Percentiles rank a stretch among this genome's conserved stretches.
Evolutionary conservation across 1,284 basidiomycete species (phyloP).

Genomic region (Trichosporon inkin): DNA sequence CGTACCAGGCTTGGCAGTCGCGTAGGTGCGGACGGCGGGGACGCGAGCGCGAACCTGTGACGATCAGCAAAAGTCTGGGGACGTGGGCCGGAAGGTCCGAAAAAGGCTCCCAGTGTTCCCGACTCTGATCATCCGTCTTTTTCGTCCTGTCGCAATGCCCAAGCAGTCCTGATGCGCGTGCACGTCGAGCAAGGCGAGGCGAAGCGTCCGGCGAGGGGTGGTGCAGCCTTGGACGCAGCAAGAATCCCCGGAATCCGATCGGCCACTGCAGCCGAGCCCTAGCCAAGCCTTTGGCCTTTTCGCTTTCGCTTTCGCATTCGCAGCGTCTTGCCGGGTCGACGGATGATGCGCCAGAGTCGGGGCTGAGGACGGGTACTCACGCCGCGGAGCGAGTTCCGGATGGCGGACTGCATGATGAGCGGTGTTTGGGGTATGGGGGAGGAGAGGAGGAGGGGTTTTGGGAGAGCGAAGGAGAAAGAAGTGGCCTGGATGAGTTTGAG

Average conservation of each 20-base stretch:
- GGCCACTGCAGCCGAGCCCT: too few species aligned
- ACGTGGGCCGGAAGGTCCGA: constrained; percentile 22
- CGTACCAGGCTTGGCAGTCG: constrained; percentile 94
- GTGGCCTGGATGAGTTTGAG: constrained; percentile 7
- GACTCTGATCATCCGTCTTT: background rate
- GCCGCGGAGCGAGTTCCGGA: constrained; percentile 64
- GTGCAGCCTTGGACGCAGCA: too few species aligned
- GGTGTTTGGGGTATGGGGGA: constrained; percentile 45
- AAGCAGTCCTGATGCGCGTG: background rate
- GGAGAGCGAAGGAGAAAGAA: constrained; percentile 38
- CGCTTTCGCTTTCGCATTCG: too few species aligned
- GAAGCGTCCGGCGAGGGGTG: too few species aligned
- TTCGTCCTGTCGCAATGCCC: background rate
- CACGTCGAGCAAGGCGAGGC: too few species aligned
- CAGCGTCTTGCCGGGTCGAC: background rate
- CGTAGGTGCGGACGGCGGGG: constrained; percentile 66
- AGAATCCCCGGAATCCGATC: too few species aligned
- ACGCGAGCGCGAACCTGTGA: constrained; percentile 15
- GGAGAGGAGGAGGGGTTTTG: constrained; percentile 53
- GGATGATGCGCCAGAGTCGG: background rate
- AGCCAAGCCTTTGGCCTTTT: too few species aligned
- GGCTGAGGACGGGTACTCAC: constrained; percentile 28
- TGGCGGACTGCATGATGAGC: constrained; percentile 73
- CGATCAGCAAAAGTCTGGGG: constrained; percentile 8
- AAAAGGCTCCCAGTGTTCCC: constrained; percentile 6